Percentiles rank a stretch among this genome's conserved stretches.
phyloP scores from a whole-genome alignment of 2,329 filamentous ascomycete species.

The Phialophora verrucosa region DNA sequence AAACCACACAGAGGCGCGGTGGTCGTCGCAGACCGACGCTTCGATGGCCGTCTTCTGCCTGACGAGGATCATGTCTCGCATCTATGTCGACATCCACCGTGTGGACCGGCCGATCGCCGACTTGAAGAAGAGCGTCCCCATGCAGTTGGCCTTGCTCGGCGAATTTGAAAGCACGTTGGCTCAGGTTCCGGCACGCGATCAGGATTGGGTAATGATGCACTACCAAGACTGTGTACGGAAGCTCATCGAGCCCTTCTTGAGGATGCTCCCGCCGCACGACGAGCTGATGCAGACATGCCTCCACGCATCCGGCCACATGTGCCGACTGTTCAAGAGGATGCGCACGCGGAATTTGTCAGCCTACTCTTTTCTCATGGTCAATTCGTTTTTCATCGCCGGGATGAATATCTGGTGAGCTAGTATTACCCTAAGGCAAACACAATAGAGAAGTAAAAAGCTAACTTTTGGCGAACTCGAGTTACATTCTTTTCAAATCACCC shows the following conservation, averaged over 20 bases:
- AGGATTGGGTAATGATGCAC: conserved; percentile 13
- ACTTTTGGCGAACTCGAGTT: background rate
- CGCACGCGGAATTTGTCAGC: background rate
- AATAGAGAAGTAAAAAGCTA: background rate
- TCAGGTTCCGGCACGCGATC: background rate
- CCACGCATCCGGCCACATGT: conserved; percentile 1
- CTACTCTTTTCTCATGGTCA: conserved; percentile 7
- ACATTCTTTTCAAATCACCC: conserved; percentile 5
- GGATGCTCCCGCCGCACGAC: background rate
- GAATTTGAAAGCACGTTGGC: conserved; percentile 5
- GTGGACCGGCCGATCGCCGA: conserved; percentile 1
- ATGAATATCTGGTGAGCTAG: conserved; percentile 1
- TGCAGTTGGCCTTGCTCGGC: background rate
- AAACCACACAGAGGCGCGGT: no score
- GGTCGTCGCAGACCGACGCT: background rate
- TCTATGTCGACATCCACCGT: conserved; percentile 5
- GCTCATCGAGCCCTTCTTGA: conserved; percentile 10
- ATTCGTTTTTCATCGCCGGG: conserved; percentile 9
- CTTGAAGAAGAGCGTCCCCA: background rate
- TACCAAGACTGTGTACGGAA: conserved; percentile 7
- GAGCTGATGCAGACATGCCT: conserved; percentile 9
- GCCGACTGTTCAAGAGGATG: conserved; percentile 7
- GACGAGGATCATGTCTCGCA: conserved; percentile 7
- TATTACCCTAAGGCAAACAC: no score
- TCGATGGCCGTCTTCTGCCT: background rate